Evolutionary conservation across 495 filamentous ascomycete species (phyloP).

Genomic region (Aspergillus bridgeri): DNA sequence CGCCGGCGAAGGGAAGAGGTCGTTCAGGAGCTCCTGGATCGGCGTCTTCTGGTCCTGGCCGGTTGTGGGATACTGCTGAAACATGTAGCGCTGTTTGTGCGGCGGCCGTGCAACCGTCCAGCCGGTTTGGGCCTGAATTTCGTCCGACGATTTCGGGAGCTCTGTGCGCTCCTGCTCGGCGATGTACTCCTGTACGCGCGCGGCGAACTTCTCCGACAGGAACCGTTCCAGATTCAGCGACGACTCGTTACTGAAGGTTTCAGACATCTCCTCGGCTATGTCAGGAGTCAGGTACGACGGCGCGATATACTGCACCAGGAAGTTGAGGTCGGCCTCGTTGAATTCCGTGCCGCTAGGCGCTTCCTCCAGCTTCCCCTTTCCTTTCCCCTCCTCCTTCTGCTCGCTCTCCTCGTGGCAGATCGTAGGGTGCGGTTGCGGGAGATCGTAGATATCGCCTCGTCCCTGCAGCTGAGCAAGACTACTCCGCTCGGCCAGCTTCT

Average conservation of each 20-base stretch:
- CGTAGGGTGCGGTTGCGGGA: conserved; percentile 62
- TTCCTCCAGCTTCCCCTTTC: conserved; percentile 44
- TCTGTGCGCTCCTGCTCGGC: conserved; percentile 55
- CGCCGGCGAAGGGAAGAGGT: conserved; percentile 76
- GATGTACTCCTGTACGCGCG: conserved; percentile 64
- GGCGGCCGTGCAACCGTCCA: conserved; percentile 84
- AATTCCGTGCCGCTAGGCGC: conserved; percentile 50
- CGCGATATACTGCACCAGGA: conserved; percentile 82
- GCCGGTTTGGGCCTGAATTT: conserved; percentile 54
- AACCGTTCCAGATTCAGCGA: conserved; percentile 76
- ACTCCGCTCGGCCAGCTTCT: conserved; percentile 80
- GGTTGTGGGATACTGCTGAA: conserved; percentile 52
- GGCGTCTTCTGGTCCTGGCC: conserved; percentile 46
- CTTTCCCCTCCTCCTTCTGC: conserved; percentile 31
- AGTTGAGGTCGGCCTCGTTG: conserved; percentile 72
- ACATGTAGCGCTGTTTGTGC: conserved; percentile 93
- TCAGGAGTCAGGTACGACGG: conserved; percentile 93
- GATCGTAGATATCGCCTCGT: conserved; percentile 82
- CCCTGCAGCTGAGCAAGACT: conserved; percentile 87
- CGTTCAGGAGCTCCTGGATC: conserved; percentile 69
- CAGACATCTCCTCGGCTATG: conserved; percentile 75
- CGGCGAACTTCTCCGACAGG: conserved; percentile 71
- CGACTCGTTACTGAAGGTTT: conserved; percentile 75
- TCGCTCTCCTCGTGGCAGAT: conserved; percentile 30
- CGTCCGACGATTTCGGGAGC: conserved; percentile 42